Base-by-base conservation (phyloP, 2,329 filamentous ascomycete species). In the Diplodia sapinea region DNA sequence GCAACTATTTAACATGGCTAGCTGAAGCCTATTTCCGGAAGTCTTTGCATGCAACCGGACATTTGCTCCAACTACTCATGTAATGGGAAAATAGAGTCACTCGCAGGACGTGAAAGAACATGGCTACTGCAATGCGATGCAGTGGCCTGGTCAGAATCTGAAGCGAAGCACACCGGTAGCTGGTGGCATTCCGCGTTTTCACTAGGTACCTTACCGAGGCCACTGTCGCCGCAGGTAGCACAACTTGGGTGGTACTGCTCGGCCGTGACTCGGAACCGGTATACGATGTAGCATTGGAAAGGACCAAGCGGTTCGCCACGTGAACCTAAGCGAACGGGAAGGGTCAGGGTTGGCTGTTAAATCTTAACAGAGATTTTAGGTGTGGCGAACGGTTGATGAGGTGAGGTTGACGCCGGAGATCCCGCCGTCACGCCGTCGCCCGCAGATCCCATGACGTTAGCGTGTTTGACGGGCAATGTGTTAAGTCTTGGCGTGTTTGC, bases 371-470 rank as follows among this genome's bases (percentile, higher is more conserved):
- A 38, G 29, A 20, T 36, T 50, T 63, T 50, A 20, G 43, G 43
- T 63, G 59, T 51, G 59, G 59, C 59, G 36, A 63, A 50, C 5
- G 29, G 26, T 13, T 26, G 20, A 63, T 8, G 43, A 63, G 59
- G 43, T 63, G 59, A 63, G 59, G 59, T 63, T 38, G 59, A 63
- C 12, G 47, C n/a, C 59, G 59, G 59, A 50, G 59, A 63, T 63
- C 59, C 57, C 59, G 59, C 11, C 50, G 17, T 9, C 29, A 50
- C 26, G 26, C 26, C 26, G 26, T 26, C 26, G 26, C 59, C 57
- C 59, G 59, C 5, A 51, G 59, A 63, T 63, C 59, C 36, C 43
- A 63, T 63, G 59, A 63, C 59, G 43, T 50, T 63, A 63, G 59
- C 47, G 43, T 26, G 54, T 36, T 47, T 33, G n/a, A 31, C 54